Evolutionary conservation across 2,329 filamentous ascomycete genomes (phyloP), one percentile per base, ranked within the genome.

Genomic region (Drechslerella coelobrocha): DNA sequence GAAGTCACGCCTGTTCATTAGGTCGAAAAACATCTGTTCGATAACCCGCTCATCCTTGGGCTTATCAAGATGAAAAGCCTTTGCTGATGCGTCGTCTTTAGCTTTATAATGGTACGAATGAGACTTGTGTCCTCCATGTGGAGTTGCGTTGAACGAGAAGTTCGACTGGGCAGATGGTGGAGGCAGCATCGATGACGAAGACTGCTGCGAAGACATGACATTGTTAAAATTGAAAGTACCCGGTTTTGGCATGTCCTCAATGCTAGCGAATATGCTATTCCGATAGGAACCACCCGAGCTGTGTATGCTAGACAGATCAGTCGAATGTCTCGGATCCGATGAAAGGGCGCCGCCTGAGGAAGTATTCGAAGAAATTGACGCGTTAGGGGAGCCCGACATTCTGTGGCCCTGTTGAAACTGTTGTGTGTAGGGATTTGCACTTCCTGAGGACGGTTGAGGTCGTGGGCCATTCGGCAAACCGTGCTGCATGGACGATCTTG

Each of bases 1-100:
- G 91, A 92, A 97, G 74, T 93, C 94, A 81, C 94, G 87, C 81
- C 97, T 97, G 77, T 96, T 90, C 94, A 99, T 97, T 74, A 99
- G 82, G 56, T 91, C 88, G 76, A 92, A 83, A 77, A 97, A 97
- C 82, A 96, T 90, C 77, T 92, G 88, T 78, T 97, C 91, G 48
- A 97, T 89, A 12, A 96, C 81, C 68, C 87, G 85, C 77, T 95
- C 91, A 78, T 95, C 90, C 57, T 87, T 84, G 14, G 91, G 91
- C 75, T 89, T 86, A 50, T 87, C 84, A 55, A 94, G 85, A 73
- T 87, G 78, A 75, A 85, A 83, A n/a, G 82, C 82, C 21, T 84
- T 83, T 39, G 21, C 47, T 14, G 55, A 37, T 29, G 54, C 59
- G 19, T 63, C 26, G 17, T 72, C 65, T 24, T 55, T 72, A 2